Evolutionary conservation across 2,329 filamentous ascomycete species (phyloP).

Genomic region (Aspergillus hiratsukae): DNA sequence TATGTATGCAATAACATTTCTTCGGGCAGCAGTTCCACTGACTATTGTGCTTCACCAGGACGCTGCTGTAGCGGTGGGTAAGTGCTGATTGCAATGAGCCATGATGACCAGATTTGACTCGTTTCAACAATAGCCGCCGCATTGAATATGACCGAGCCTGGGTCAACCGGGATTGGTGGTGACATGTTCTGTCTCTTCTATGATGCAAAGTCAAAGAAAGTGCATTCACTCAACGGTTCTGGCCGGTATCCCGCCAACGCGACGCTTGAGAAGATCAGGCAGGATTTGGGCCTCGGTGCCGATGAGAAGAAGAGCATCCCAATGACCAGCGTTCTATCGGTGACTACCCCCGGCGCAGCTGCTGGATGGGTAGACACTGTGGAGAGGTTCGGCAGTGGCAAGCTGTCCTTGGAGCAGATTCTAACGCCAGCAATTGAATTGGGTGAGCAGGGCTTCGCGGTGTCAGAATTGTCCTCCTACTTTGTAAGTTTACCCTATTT

Average conservation of each 20-base stretch:
- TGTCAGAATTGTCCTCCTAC: slow-evolving; percentile 70
- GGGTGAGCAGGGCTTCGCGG: slow-evolving; percentile 83
- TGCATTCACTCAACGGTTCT: slow-evolving; percentile 86
- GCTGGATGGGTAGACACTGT: slow-evolving; percentile 92
- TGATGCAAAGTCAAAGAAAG: slow-evolving; percentile 73
- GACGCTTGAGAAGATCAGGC: slow-evolving; percentile 65
- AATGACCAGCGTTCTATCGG: slow-evolving; percentile 69
- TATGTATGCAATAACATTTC: slow-evolving; percentile 46
- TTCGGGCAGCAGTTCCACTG: background rate
- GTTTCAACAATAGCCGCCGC: slow-evolving; percentile 62
- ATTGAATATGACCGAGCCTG: slow-evolving; percentile 89
- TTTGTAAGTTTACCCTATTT: slow-evolving; percentile 53
- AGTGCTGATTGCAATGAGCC: slow-evolving; percentile 23
- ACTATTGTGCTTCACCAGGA: slow-evolving; percentile 53
- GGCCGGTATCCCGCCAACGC: slow-evolving; percentile 71
- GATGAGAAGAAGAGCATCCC: slow-evolving; percentile 61
- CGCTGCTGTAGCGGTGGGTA: slow-evolving; percentile 89
- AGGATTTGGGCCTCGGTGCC: slow-evolving; percentile 62
- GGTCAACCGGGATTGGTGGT: slow-evolving; percentile 89
- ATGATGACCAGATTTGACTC: slow-evolving; percentile 6
- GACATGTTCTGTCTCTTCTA: slow-evolving; percentile 97
- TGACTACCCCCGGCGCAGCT: slow-evolving; percentile 83
- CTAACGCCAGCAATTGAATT: slow-evolving; percentile 78
- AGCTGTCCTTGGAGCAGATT: slow-evolving; percentile 70
- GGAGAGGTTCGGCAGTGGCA: slow-evolving; percentile 84